These are phyloP conservation scores for Jimgerdemannia lactiflua DNA, from an alignment of 192 early-diverging fungal genomes.

Conservation along the genomic window DNA sequence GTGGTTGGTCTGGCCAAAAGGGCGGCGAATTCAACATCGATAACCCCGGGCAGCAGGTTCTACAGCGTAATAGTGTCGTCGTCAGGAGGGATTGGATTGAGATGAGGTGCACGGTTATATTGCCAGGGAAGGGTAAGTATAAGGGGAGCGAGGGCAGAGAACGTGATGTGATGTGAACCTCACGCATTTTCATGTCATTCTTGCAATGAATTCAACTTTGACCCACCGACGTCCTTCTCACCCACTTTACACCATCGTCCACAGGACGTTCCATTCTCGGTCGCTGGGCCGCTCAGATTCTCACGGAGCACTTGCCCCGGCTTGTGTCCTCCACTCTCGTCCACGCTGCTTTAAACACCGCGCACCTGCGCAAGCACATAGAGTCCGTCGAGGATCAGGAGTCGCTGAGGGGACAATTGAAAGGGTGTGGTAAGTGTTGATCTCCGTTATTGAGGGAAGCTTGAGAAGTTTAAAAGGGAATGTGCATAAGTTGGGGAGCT, in stretches of 20 bases:
- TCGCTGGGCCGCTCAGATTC: constrained; percentile 26
- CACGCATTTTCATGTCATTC: background rate
- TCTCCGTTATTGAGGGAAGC: background rate
- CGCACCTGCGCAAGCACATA: constrained; percentile 25
- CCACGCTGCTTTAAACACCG: constrained; percentile 19
- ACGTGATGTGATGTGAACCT: too few species aligned
- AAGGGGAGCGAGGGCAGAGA: background rate
- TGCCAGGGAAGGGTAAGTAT: constrained; percentile 35
- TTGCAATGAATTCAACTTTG: background rate
- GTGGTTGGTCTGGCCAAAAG: constrained; percentile 21
- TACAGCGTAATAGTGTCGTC: constrained; percentile 42
- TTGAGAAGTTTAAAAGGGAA: background rate
- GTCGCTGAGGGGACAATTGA: constrained; percentile 33
- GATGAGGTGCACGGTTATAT: constrained; percentile 35
- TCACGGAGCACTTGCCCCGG: constrained; percentile 35
- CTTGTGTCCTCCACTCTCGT: constrained; percentile 29
- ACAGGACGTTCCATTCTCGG: constrained; percentile 46
- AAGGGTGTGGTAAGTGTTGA: background rate
- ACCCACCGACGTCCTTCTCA: background rate
- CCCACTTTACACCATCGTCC: background rate
- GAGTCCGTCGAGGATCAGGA: constrained; percentile 50
- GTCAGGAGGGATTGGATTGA: constrained; percentile 33
- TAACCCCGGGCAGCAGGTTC: constrained; percentile 47
- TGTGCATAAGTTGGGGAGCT: background rate
- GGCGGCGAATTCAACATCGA: constrained; percentile 36